Evolutionary conservation across 768 basidiomycete species (phyloP), one percentile per base, ranked within the genome.

Genomic region (Dacryopinax primogenitus): DNA sequence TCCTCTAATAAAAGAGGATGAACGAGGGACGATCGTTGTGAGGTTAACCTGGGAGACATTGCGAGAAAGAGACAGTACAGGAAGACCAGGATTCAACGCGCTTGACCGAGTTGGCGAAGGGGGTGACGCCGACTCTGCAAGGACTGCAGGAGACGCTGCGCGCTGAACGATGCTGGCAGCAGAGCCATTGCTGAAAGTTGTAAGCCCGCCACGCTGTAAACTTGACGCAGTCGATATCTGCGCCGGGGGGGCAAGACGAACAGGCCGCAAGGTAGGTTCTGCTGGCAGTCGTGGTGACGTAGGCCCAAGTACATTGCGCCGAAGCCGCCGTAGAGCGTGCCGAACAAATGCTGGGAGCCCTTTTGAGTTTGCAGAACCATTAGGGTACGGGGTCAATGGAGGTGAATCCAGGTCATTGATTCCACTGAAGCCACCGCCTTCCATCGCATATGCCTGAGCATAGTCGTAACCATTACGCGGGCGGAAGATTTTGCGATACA

Each of bases 21-120:
- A 63, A 44, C 69, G 45, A 23, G 71, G 69, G 18, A 70, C 65
- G 26, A 68, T 66, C 11, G 68, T 70, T 15, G 71, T 69, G 58
- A 73, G 63, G 51, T 71, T 73, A 28, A 73, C 67, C 47, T 71
- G 70, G 12, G 72, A 73, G 12, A 70, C 68, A 65, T 73, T 73
- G 26, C 71, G 66, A 32, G 72, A 73, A n/a, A 68, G 63, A 15
- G 68, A 67, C n/a, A 71, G 65, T 18, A 58, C 61, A 6, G 65
- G 45, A 9, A 66, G 33, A 26, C 63, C 66, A 26, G 63, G 65
- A 36, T 63, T 68, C 16, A 64, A 33, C 3, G 45, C 63, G 39
- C 35, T 64, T 18, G 67, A 58, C 26, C 51, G 62, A 11, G 47
- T 36, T 12, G 63, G 47, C 26, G 62, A 36, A 33, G 33, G 21